Evolutionary conservation across 2,329 filamentous ascomycete species (phyloP).

Genomic region (Pleomassaria siparia): DNA sequence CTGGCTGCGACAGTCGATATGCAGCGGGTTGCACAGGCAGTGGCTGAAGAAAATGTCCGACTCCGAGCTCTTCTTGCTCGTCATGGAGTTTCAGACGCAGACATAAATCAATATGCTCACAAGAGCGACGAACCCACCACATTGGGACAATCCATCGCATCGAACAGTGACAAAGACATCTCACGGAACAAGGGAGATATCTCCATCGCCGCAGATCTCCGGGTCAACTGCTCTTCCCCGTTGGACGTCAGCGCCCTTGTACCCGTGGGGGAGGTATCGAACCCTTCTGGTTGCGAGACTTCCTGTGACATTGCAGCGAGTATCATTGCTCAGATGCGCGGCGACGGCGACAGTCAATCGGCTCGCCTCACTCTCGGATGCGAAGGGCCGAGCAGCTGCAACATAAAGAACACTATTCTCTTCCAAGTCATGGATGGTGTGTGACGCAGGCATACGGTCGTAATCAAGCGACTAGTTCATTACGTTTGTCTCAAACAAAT

Average conservation of each 20-base stretch:
- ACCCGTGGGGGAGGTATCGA: too few species aligned
- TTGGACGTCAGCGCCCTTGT: too few species aligned
- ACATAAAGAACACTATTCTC: slow-evolving; percentile 7
- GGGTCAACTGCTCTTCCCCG: too few species aligned
- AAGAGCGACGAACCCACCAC: too few species aligned
- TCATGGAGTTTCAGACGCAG: slow-evolving; percentile 21
- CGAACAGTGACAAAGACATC: too few species aligned
- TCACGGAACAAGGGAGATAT: too few species aligned
- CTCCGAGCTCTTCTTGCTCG: slow-evolving; percentile 58
- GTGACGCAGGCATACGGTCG: too few species aligned
- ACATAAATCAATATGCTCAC: too few species aligned
- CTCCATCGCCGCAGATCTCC: too few species aligned
- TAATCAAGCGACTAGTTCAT: too few species aligned
- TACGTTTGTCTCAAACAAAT: too few species aligned
- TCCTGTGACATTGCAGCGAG: slow-evolving; percentile 8
- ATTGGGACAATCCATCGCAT: too few species aligned
- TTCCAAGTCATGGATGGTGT: slow-evolving; percentile 8
- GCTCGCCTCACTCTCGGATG: slow-evolving; percentile 5
- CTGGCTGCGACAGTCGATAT: slow-evolving; percentile 68
- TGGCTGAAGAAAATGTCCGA: slow-evolving; percentile 67
- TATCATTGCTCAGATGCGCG: slow-evolving; percentile 7
- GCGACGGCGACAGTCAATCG: slow-evolving; percentile 1
- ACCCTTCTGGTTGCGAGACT: background rate
- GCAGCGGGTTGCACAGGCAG: slow-evolving; percentile 66
- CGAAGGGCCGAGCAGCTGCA: background rate